Base-by-base conservation (phyloP, 306 rosid genomes). In the Urtica urens region DNA sequence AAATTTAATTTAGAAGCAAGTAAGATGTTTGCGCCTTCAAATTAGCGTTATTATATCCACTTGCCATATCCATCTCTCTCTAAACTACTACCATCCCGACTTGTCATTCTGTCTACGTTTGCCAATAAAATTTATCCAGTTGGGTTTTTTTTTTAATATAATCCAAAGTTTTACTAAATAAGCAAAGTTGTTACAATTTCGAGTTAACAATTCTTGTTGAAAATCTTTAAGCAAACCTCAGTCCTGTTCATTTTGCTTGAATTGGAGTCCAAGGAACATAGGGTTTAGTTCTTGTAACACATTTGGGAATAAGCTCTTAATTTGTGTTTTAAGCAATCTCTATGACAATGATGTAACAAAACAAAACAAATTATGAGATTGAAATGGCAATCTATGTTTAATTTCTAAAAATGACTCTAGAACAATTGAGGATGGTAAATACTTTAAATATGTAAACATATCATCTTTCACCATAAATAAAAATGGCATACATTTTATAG, bases 201-300 rank as follows among this genome's bases (percentile, higher is more conserved):
- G 21, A 58, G 50, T 68, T 64, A 45, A 72, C 70, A 53, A 26
- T 40, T 51, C 38, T 55, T 56, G 31, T 43, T 55, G 27, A 55
- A 29, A 39, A 34, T 13, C 53, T 41, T 44, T 24, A 69, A 72
- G 80, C 47, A 37, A 69, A 53, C 54, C 73, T 45, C 17, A 13
- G 42, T 49, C 53, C 27, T 47, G 35, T 57, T 50, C 23, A 59
- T 53, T 57, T 54, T 21, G 67, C 95, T 85, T 85, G 84, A 75
- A 78, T 73, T 85, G 63, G 63, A 81, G 57, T 73, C 53, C 77
- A 85, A 81, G 95, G 58, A 67, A 44, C 18, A 48, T 61, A 39
- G 12, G 42, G 59, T 57, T 56, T 62, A 23, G 45, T 51, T 42
- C 28, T 43, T 58, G 10, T 51, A 57, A n/a, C n/a, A n/a, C 50